These are phyloP conservation scores for Mycena galopus DNA, from an alignment of 768 basidiomycete genomes.

Conservation along the genomic window DNA sequence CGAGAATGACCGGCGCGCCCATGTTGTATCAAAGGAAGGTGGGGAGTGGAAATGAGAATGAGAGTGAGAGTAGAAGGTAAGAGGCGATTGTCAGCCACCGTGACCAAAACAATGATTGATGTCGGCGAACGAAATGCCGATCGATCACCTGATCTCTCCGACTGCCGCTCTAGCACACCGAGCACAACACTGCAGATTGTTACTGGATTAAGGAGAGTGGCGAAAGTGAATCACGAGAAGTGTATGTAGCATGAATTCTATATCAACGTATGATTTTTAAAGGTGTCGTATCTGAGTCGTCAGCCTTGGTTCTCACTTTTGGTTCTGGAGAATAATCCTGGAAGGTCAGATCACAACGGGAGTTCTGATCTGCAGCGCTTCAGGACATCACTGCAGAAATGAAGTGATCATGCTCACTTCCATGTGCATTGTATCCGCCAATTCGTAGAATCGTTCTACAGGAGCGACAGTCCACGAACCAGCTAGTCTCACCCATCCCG, in stretches of 20 bases:
- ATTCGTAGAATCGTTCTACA: background rate
- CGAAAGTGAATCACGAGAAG: no score
- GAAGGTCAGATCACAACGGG: background rate
- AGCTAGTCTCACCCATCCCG: background rate
- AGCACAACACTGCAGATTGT: no score
- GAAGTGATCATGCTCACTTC: background rate
- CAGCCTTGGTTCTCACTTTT: no score
- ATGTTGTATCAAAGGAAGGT: conserved; percentile 12
- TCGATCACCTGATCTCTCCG: no score
- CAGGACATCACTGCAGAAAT: background rate
- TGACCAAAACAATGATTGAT: background rate
- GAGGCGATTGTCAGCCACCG: conserved; percentile 23
- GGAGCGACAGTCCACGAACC: background rate
- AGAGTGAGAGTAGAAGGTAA: background rate
- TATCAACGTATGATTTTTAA: no score
- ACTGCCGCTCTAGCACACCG: no score
- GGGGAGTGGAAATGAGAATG: background rate
- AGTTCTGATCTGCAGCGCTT: background rate
- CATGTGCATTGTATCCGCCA: background rate
- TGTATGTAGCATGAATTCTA: no score
- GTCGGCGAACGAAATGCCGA: conserved; percentile 5
- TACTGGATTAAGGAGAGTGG: no score
- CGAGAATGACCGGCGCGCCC: conserved; percentile 26
- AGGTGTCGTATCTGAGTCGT: no score
- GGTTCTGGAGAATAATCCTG: no score